These are phyloP conservation scores for Yarrowia yakushimensis DNA, from an alignment of 805 yeast species.

Conservation along the genomic window DNA sequence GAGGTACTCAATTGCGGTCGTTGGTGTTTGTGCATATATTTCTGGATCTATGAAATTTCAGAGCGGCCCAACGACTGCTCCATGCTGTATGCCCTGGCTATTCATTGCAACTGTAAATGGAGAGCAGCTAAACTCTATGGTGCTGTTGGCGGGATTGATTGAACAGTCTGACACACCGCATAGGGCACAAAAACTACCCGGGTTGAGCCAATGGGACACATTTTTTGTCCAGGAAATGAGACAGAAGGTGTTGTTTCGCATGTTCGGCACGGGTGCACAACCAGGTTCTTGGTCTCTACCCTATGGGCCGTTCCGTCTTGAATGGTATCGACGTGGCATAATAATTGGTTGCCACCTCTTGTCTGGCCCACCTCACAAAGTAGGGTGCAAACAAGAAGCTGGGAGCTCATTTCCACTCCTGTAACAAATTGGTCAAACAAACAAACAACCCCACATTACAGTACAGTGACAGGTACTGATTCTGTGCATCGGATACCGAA, in stretches of 20 bases:
- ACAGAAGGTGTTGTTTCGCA: background rate
- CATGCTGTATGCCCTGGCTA: background rate
- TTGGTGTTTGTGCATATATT: background rate
- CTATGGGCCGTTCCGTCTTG: too few species aligned
- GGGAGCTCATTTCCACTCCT: background rate
- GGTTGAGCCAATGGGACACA: background rate
- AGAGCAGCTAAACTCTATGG: slow-evolving; percentile 15
- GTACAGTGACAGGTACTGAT: background rate
- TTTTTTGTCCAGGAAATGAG: background rate
- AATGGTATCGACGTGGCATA: background rate
- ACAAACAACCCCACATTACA: background rate
- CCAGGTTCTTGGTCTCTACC: too few species aligned
- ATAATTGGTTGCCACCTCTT: background rate
- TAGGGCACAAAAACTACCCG: background rate
- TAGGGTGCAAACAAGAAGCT: background rate
- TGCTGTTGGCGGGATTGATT: background rate
- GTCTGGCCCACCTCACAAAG: background rate
- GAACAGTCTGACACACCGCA: background rate
- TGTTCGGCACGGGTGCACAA: background rate
- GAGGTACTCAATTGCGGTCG: background rate
- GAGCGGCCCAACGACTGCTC: background rate
- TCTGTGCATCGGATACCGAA: background rate
- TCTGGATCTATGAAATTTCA: background rate
- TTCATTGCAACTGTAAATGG: slow-evolving; percentile 5
- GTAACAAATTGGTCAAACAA: background rate